Conservation (phyloP, 2,329 filamentous ascomycete species). For the Colletotrichum magnum region DNA sequence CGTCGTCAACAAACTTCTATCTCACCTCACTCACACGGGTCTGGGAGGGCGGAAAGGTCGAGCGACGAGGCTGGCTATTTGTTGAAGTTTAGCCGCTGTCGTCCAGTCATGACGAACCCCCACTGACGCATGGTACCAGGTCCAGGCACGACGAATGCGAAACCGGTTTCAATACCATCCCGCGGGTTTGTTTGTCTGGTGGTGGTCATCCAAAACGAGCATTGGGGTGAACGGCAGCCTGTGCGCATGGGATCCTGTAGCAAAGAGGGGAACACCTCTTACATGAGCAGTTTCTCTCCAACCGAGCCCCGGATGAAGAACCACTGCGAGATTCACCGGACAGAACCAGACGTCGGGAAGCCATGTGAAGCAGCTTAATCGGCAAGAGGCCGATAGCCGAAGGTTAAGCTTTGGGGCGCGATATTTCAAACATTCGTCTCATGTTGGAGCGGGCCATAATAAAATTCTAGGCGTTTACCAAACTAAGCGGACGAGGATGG, state of each 20-base stretch:
- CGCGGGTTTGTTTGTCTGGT: slow-evolving; percentile 29
- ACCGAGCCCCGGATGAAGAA: slow-evolving; percentile 1
- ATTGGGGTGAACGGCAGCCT: slow-evolving; percentile 37
- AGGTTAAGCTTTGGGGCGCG: slow-evolving; percentile 33
- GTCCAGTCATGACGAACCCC: slow-evolving; percentile 32
- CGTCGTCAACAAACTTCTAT: slow-evolving; percentile 27
- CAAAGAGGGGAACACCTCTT: slow-evolving; percentile 29
- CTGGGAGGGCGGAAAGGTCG: slow-evolving; percentile 5
- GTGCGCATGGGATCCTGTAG: slow-evolving; percentile 32
- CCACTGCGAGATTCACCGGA: slow-evolving; percentile 8
- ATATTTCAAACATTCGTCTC: slow-evolving; percentile 31
- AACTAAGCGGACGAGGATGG: slow-evolving; percentile 7
- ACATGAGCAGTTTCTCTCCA: slow-evolving; percentile 32
- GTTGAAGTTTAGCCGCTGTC: slow-evolving; percentile 36
- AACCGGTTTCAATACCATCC: slow-evolving; percentile 38
- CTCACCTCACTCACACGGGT: slow-evolving; percentile 23
- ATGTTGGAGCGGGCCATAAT: slow-evolving; percentile 11
- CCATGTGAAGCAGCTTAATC: slow-evolving; percentile 14
- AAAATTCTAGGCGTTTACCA: slow-evolving; percentile 29
- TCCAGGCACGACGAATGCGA: slow-evolving; percentile 36
- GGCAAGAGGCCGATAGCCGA: slow-evolving; percentile 29
- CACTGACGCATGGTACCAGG: slow-evolving; percentile 29
- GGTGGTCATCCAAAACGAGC: slow-evolving; percentile 36
- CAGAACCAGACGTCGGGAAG: slow-evolving; percentile 7
- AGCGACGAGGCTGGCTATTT: slow-evolving; percentile 36